phyloP scores from a whole-genome alignment of 495 filamentous ascomycete genomes.

The Coniosporium apollinis region DNA sequence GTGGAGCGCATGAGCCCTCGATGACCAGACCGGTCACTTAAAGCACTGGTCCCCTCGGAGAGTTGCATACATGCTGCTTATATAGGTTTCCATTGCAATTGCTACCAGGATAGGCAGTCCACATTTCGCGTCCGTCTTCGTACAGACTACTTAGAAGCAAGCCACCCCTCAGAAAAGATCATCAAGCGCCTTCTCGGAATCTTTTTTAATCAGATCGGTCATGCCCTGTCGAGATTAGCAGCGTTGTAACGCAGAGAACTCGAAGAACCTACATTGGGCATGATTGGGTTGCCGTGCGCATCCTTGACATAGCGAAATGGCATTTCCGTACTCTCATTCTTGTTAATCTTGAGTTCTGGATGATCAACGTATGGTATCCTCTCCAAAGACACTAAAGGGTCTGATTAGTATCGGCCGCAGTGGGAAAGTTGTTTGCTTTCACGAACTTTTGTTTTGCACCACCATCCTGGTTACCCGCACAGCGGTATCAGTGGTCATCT shows the following conservation, averaged over 20 bases:
- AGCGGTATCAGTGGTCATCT: constrained; percentile 98
- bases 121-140: too few species aligned
- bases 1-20: too few species aligned
- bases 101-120: too few species aligned
- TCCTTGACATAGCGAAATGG: constrained; percentile 87
- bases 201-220: constrained; percentile 82
- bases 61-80: too few species aligned
- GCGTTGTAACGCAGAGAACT: neutral
- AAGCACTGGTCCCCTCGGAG: too few species aligned
- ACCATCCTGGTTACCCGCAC: constrained; percentile 85
- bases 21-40: too few species aligned
- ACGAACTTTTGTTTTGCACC: constrained; percentile 60
- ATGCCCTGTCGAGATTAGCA: constrained; percentile 47
- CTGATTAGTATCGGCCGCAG: neutral
- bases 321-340: constrained; percentile 90
- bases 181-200: constrained; percentile 78
- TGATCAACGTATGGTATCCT: constrained; percentile 69
- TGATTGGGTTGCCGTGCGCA: constrained; percentile 57
- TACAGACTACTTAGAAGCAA: too few species aligned
- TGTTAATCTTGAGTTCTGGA: constrained; percentile 75
- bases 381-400: constrained; percentile 45
- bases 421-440: neutral
- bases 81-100: too few species aligned
- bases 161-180: constrained; percentile 74
- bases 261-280: constrained; percentile 57